Percentiles rank a stretch among this genome's conserved stretches.
Evolutionary conservation across 345 rosid species (phyloP).

Genomic region (Gossypium rotundifolium): DNA sequence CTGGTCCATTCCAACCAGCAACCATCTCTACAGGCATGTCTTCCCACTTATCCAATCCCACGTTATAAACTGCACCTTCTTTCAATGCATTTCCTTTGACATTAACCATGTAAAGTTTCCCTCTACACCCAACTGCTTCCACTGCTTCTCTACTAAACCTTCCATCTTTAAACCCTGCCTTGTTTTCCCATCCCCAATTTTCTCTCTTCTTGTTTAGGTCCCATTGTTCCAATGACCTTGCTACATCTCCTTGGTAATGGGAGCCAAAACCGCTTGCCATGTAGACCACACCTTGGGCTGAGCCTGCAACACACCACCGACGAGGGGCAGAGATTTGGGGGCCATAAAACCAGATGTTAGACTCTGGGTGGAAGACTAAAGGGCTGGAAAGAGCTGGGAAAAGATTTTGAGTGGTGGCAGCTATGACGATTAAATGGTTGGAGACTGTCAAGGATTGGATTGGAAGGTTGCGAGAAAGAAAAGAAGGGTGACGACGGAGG

Average conservation of each 20-base stretch:
- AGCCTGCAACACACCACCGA: slow-evolving; percentile 49
- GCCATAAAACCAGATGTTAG: slow-evolving; percentile 30
- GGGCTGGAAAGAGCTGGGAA: slow-evolving; percentile 49
- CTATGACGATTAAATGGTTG: slow-evolving; percentile 33
- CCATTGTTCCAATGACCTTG: slow-evolving; percentile 42
- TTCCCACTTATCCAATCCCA: slow-evolving; percentile 29
- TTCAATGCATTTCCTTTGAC: slow-evolving; percentile 43
- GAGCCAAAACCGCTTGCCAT: slow-evolving; percentile 42
- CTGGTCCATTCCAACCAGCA: slow-evolving; percentile 54
- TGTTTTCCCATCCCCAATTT: slow-evolving; percentile 32
- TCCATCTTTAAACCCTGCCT: slow-evolving; percentile 32
- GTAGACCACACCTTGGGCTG: slow-evolving; percentile 29
- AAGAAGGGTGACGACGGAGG: slow-evolving; percentile 50
- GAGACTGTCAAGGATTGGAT: slow-evolving; percentile 41
- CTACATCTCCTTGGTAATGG: slow-evolving; percentile 26
- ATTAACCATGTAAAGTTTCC: slow-evolving; percentile 48
- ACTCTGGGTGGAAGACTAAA: slow-evolving; percentile 32
- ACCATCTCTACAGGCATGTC: slow-evolving; percentile 45
- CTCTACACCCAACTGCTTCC: slow-evolving; percentile 42
- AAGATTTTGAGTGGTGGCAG: slow-evolving; percentile 32
- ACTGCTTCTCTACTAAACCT: slow-evolving; percentile 53
- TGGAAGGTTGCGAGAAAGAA: slow-evolving; percentile 31
- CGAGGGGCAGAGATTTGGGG: slow-evolving; percentile 32
- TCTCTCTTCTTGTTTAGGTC: slow-evolving; percentile 14
- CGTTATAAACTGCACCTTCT: slow-evolving; percentile 43